These are phyloP conservation scores for Inosperma sp. DNA, from an alignment of 768 basidiomycete genomes.

Conservation along the genomic window DNA sequence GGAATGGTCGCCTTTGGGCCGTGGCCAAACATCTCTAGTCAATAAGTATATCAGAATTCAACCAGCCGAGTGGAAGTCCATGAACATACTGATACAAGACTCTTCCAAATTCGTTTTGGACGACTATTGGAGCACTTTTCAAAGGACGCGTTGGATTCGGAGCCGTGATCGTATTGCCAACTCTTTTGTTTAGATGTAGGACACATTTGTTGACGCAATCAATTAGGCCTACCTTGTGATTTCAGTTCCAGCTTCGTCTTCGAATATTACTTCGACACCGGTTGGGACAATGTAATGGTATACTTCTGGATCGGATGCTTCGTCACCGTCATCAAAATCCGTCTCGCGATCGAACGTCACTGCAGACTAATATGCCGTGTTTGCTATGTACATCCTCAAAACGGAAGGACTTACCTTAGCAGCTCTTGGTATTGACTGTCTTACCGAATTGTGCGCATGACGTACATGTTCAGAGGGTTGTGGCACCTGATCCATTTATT, in stretches of 20 bases:
- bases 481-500: no score
- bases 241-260: conserved; percentile 60
- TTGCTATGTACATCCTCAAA: no score
- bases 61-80: no score
- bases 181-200: conserved; percentile 11
- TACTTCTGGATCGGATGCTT: conserved; percentile 29
- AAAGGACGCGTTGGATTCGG: conserved; percentile 10
- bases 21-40: no score
- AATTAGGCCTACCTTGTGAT: conserved; percentile 47
- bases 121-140: conserved; percentile 42
- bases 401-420: not conserved
- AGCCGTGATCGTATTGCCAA: conserved; percentile 16
- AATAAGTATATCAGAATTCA: no score
- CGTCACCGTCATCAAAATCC: conserved; percentile 8
- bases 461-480: not conserved
- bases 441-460: conserved; percentile 5
- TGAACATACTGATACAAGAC: conserved; percentile 50
- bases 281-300: conserved; percentile 61
- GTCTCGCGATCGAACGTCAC: not conserved
- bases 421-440: not conserved
- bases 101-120: conserved; percentile 55
- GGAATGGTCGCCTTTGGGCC: no score
- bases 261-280: conserved; percentile 61
- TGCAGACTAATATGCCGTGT: no score
- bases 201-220: not conserved